These are phyloP conservation scores for Aspergillus affinis DNA, from an alignment of 495 filamentous ascomycete genomes.

Conservation along the genomic window DNA sequence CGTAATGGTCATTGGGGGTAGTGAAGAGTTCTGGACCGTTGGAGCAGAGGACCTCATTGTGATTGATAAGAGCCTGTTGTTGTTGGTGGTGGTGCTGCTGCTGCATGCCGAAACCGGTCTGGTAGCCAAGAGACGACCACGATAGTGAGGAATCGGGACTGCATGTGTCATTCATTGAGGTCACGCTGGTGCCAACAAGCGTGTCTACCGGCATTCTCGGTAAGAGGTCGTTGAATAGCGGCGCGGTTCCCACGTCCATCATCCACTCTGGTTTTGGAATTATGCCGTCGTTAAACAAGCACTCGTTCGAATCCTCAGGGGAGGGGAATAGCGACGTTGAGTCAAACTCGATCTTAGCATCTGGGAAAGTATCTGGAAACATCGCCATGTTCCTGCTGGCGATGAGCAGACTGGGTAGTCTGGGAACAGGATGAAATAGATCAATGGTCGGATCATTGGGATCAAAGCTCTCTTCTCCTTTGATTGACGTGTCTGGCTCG, in stretches of 20 bases:
- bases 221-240: background rate
- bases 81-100: background rate
- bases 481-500: background rate
- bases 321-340: conserved; percentile 1
- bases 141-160: conserved; percentile 4
- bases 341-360: conserved; percentile 5
- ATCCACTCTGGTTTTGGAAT: conserved; percentile 11
- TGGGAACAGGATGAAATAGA: conserved; percentile 17
- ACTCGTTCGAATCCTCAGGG: background rate
- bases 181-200: conserved; percentile 1
- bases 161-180: conserved; percentile 5
- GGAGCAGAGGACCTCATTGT: conserved; percentile 2
- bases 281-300: conserved; percentile 1
- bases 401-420: conserved; percentile 8
- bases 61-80: background rate
- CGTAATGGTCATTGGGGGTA: conserved; percentile 3
- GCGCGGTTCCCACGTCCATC: conserved; percentile 1
- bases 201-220: conserved; percentile 6
- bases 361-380: conserved; percentile 2
- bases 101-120: conserved; percentile 3
- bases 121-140: conserved; percentile 9
- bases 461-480: conserved; percentile 1
- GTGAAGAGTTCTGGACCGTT: background rate
- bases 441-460: conserved; percentile 1
- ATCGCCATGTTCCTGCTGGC: conserved; percentile 11